Evolutionary conservation across 164 flowering plant genomes (phyloP).

Genomic region (Vitis labrusca): DNA sequence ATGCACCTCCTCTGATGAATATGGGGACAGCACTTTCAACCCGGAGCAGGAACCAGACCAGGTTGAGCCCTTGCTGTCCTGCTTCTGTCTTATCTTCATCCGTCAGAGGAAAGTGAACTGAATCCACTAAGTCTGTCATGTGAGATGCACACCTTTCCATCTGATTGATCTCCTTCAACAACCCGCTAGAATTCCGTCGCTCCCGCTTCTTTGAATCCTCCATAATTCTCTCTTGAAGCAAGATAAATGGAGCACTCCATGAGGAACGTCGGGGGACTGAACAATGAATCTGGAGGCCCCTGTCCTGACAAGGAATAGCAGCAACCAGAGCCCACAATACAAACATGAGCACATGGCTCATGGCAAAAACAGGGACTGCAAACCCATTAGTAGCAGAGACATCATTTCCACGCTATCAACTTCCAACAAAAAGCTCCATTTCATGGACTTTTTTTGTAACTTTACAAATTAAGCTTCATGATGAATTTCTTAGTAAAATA

Average conservation of each 20-base stretch:
- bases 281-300: constrained; percentile 42
- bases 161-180: constrained; percentile 46
- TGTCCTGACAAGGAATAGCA: constrained; percentile 62
- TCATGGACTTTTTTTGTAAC: no score
- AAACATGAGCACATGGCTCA: constrained; percentile 42
- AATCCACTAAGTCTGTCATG: constrained; percentile 41
- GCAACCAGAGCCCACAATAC: constrained; percentile 63
- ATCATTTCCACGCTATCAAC: constrained; percentile 27
- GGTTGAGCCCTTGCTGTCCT: constrained; percentile 10
- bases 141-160: constrained; percentile 33
- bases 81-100: constrained; percentile 39
- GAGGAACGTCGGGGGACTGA: constrained; percentile 36
- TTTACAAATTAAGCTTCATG: no score
- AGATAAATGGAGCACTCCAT: constrained; percentile 36
- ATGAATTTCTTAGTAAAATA: no score
- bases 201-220: constrained; percentile 52
- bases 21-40: no score
- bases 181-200: constrained; percentile 33
- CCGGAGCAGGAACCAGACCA: no score
- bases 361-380: constrained; percentile 36
- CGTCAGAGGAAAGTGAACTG: constrained; percentile 38
- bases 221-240: constrained; percentile 37
- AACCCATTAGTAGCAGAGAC: constrained; percentile 40
- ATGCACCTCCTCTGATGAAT: constrained; percentile 38
- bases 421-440: no score